phyloP scores from a whole-genome alignment of 768 basidiomycete species.

The Pisolithus sp. region DNA sequence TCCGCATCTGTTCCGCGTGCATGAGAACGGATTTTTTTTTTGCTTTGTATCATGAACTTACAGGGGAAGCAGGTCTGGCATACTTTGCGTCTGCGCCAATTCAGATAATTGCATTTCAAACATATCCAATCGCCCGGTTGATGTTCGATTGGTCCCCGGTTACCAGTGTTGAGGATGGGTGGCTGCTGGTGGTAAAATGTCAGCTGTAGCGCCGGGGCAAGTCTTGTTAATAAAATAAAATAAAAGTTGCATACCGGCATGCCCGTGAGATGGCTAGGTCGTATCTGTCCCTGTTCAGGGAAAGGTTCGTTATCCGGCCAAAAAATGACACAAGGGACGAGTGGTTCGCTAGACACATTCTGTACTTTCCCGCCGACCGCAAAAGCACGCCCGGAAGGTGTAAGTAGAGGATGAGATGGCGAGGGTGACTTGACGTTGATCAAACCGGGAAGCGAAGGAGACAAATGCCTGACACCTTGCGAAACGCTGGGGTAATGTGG shows the following conservation, averaged over 20 bases:
- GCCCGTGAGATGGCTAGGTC: slow-evolving; percentile 50
- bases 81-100: slow-evolving; percentile 83
- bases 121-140: slow-evolving; percentile 83
- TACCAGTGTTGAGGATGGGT: slow-evolving; percentile 84
- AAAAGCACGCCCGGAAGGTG: slow-evolving; percentile 76
- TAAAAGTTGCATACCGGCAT: slow-evolving; percentile 40
- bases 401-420: slow-evolving; percentile 66
- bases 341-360: slow-evolving; percentile 69
- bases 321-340: slow-evolving; percentile 74
- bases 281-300: slow-evolving; percentile 74
- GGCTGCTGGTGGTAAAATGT: slow-evolving; percentile 48
- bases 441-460: slow-evolving; percentile 17
- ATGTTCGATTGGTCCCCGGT: slow-evolving; percentile 82
- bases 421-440: slow-evolving; percentile 29
- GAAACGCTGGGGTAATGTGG: slow-evolving; percentile 24
- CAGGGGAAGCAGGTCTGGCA: slow-evolving; percentile 87
- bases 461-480: slow-evolving; percentile 22
- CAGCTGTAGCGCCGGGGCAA: no score
- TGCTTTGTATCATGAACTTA: slow-evolving; percentile 29
- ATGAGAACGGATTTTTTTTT: slow-evolving; percentile 4
- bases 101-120: slow-evolving; percentile 78
- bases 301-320: slow-evolving; percentile 89
- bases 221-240: no score
- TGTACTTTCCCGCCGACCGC: slow-evolving; percentile 73
- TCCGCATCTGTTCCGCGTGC: slow-evolving; percentile 55